These are phyloP conservation scores for Wickerhamiella allomyrinae DNA, from an alignment of 805 yeast species.

Conservation along the genomic window DNA sequence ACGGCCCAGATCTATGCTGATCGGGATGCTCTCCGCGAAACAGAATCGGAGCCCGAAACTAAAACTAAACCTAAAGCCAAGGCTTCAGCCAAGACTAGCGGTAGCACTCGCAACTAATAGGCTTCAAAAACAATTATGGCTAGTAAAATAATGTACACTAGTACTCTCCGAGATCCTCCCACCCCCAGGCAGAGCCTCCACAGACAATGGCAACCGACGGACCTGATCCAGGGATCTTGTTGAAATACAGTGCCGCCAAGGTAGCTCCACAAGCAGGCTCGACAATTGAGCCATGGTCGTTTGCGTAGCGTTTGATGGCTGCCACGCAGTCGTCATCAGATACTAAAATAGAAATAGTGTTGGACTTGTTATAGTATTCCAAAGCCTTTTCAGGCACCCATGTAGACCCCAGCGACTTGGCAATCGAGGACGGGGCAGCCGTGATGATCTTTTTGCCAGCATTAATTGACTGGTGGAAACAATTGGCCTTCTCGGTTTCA, in stretches of 20 bases:
- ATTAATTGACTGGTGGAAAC: slow-evolving; percentile 34
- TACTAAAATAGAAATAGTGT: slow-evolving; percentile 32
- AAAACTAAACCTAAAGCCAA: too few relatives aligned
- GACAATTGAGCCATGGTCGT: slow-evolving; percentile 37
- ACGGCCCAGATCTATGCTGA: slow-evolving; percentile 82
- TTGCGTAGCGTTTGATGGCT: slow-evolving; percentile 37
- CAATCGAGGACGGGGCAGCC: slow-evolving; percentile 35
- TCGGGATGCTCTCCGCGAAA: slow-evolving; percentile 32
- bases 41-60: too few relatives aligned
- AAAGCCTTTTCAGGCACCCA: slow-evolving; percentile 39
- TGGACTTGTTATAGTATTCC: slow-evolving; percentile 29
- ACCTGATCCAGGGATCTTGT: slow-evolving; percentile 3
- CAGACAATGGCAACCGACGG: slow-evolving; percentile 14
- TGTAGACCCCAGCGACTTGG: slow-evolving; percentile 51
- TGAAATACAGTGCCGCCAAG: slow-evolving; percentile 30
- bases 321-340: slow-evolving; percentile 43
- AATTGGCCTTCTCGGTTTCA: slow-evolving; percentile 33
- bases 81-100: background rate
- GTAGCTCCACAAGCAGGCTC: slow-evolving; percentile 72
- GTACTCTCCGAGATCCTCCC: background rate
- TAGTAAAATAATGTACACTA: too few relatives aligned
- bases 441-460: slow-evolving; percentile 33
- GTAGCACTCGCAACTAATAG: too few relatives aligned
- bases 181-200: slow-evolving; percentile 13
- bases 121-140: too few relatives aligned